Percentiles rank a stretch among this genome's conserved stretches.
These are phyloP conservation scores for Millerago galiae DNA, from an alignment of 805 yeast species.

Conservation along the genomic window DNA sequence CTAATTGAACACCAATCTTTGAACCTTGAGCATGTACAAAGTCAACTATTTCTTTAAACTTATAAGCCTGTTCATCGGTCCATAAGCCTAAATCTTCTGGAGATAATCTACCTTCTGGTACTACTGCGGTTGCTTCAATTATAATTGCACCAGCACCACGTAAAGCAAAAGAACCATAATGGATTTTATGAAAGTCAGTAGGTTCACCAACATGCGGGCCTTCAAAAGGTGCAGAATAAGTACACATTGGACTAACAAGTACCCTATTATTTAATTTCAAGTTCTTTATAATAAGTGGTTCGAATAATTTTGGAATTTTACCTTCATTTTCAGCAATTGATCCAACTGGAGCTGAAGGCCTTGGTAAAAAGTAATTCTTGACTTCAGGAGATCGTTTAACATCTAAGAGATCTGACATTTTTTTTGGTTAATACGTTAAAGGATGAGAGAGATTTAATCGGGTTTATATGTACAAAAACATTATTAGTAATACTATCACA, in stretches of 20 bases:
- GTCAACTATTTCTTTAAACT: slow-evolving; percentile 35
- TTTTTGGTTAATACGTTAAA: too few species aligned
- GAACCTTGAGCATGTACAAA: slow-evolving; percentile 39
- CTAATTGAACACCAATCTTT: slow-evolving; percentile 46
- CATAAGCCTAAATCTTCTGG: slow-evolving; percentile 45
- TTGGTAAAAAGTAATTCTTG: slow-evolving; percentile 4
- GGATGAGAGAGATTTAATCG: too few species aligned
- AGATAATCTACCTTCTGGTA: slow-evolving; percentile 35
- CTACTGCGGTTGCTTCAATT: slow-evolving; percentile 39
- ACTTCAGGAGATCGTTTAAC: slow-evolving; percentile 5
- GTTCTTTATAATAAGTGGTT: slow-evolving; percentile 15
- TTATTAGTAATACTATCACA: not conserved
- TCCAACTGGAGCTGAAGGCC: slow-evolving; percentile 3
- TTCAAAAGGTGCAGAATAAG: slow-evolving; percentile 33
- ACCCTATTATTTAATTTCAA: slow-evolving; percentile 39
- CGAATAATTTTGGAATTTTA: slow-evolving; percentile 16
- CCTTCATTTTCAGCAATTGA: not conserved
- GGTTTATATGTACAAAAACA: too few species aligned
- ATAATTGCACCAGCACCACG: slow-evolving; percentile 46
- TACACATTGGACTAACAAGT: slow-evolving; percentile 54
- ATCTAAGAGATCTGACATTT: not conserved
- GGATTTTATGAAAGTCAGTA: slow-evolving; percentile 42
- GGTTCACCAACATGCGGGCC: slow-evolving; percentile 30
- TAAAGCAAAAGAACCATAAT: slow-evolving; percentile 39
- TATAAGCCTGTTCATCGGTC: slow-evolving; percentile 41